phyloP scores from a whole-genome alignment of 1,284 basidiomycete species.

The Pterulicium gracile region DNA sequence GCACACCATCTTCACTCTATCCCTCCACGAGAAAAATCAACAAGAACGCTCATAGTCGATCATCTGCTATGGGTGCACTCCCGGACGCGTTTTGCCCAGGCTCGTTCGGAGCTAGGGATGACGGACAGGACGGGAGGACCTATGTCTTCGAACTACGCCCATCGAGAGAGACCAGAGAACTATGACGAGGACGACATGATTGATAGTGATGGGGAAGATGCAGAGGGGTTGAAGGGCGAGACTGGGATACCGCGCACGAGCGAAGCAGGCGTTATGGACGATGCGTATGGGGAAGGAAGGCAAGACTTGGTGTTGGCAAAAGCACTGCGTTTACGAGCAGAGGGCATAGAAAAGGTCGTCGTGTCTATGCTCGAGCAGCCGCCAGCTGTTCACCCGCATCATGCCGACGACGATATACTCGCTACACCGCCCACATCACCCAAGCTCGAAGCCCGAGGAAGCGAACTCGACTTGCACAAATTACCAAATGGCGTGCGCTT shows the following conservation, averaged over 20 bases:
- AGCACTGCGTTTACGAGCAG: conserved; percentile 54
- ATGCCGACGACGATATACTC: conserved; percentile 31
- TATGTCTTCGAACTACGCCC: conserved; percentile 39
- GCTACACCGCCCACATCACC: conserved; percentile 42
- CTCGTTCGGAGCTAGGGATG: conserved; percentile 71
- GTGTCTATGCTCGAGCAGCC: conserved; percentile 70
- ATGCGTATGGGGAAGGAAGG: conserved; percentile 38
- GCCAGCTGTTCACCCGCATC: conserved; percentile 40
- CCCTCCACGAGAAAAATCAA: conserved; percentile 69
- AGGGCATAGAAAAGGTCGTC: conserved; percentile 70
- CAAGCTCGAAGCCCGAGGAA: conserved; percentile 11
- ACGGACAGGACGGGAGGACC: conserved; percentile 64
- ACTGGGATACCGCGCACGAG: conserved; percentile 39
- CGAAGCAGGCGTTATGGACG: conserved; percentile 43
- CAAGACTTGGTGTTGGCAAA: conserved; percentile 56
- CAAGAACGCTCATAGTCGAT: conserved; percentile 71
- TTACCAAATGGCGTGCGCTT: conserved; percentile 74
- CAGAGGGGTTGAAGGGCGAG: conserved; percentile 38
- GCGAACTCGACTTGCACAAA: conserved; percentile 29
- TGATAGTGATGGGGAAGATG: conserved; percentile 54
- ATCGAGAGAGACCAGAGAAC: conserved; percentile 58
- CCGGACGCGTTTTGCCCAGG: conserved; percentile 70
- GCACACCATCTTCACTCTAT: conserved; percentile 30
- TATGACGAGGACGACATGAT: conserved; percentile 62
- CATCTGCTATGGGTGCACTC: conserved; percentile 76